These are phyloP conservation scores for Corinectria fuckeliana DNA, from an alignment of 2,329 filamentous ascomycete genomes.

Conservation along the genomic window DNA sequence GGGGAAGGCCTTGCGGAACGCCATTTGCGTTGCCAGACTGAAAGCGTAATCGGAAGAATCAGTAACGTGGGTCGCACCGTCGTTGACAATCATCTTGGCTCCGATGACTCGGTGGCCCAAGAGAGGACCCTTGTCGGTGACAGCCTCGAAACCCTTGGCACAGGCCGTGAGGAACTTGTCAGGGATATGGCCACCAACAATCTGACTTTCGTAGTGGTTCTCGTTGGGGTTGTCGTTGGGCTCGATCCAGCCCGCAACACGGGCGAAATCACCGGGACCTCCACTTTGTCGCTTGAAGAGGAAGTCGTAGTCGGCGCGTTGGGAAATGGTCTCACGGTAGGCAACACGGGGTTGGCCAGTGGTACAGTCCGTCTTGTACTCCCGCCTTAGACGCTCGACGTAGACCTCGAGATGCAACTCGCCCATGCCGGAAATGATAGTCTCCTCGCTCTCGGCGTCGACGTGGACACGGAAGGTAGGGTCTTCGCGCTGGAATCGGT, in stretches of 20 bases:
- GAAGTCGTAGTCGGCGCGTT: conserved; percentile 85
- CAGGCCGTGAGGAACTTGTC: conserved; percentile 97
- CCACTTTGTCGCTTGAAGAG: conserved; percentile 94
- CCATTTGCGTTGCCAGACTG: conserved; percentile 92
- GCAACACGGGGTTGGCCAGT: conserved; percentile 97
- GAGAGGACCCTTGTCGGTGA: conserved; percentile 85
- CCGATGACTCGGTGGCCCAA: conserved; percentile 94
- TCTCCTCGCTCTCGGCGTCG: conserved; percentile 91
- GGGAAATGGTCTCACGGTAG: conserved; percentile 91
- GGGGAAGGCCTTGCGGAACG: conserved; percentile 92
- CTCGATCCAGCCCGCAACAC: conserved; percentile 91
- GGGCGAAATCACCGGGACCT: conserved; percentile 93
- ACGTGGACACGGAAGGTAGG: conserved; percentile 96
- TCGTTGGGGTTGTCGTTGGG: conserved; percentile 75
- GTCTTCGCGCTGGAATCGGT: conserved; percentile 97
- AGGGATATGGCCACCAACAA: conserved; percentile 87
- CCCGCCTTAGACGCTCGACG: conserved; percentile 92
- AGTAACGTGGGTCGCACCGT: conserved; percentile 95
- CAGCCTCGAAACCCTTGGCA: conserved; percentile 88
- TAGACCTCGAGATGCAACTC: conserved; percentile 97
- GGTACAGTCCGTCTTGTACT: conserved; percentile 94
- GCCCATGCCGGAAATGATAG: conserved; percentile 98
- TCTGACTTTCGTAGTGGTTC: conserved; percentile 86
- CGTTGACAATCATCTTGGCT: conserved; percentile 88
- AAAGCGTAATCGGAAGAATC: conserved; percentile 98